Evolutionary conservation across 2,329 filamentous ascomycete genomes (phyloP).

Genomic region (Huntiella savannae): DNA sequence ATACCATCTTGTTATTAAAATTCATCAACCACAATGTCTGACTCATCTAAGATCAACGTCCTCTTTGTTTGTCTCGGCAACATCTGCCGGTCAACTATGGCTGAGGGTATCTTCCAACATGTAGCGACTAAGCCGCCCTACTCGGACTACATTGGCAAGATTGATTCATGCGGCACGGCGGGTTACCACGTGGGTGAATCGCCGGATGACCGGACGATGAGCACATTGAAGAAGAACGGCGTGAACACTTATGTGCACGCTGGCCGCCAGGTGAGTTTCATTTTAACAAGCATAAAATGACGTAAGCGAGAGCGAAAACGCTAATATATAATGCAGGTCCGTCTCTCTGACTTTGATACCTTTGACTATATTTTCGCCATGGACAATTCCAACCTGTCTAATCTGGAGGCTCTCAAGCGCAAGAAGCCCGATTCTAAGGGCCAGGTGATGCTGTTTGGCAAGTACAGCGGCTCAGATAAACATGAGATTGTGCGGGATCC

Average conservation of each 20-base stretch:
- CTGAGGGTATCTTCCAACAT: constrained; percentile 75
- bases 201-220: constrained; percentile 63
- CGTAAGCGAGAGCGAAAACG: background rate
- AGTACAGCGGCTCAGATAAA: constrained; percentile 47
- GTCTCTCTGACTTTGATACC: constrained; percentile 48
- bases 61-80: constrained; percentile 95
- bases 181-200: constrained; percentile 64
- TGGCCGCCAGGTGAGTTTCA: constrained; percentile 40
- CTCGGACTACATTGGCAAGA: constrained; percentile 35
- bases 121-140: constrained; percentile 43
- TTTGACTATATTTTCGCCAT: constrained; percentile 95
- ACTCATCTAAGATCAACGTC: constrained; percentile 36
- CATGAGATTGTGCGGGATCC: constrained; percentile 68
- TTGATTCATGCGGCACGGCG: constrained; percentile 80
- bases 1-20: no score
- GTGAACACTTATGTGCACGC: constrained; percentile 61
- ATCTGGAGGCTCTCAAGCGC: constrained; percentile 43
- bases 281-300: constrained; percentile 22
- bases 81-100: constrained; percentile 89
- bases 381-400: constrained; percentile 64
- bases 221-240: constrained; percentile 52
- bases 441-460: constrained; percentile 67
- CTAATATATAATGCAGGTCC: background rate
- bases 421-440: constrained; percentile 39
- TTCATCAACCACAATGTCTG: no score